Evolutionary conservation across 345 rosid genomes (phyloP).

Genomic region (Carallia brachiata): DNA sequence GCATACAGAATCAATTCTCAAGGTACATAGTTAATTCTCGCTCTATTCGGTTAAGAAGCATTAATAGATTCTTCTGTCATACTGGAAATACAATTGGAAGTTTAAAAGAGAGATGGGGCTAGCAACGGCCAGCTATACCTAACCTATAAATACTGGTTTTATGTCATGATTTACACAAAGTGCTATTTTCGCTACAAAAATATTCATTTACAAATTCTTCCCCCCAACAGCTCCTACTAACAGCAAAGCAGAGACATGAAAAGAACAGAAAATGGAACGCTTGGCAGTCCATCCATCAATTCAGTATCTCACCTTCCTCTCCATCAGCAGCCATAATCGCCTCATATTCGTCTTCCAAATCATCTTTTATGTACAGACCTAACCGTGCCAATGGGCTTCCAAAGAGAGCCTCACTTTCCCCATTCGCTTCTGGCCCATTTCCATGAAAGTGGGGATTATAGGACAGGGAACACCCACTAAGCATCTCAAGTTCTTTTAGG

Average conservation of each 20-base stretch:
- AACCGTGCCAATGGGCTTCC: conserved; percentile 45
- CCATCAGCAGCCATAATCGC: conserved; percentile 26
- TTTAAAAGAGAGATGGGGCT: no score
- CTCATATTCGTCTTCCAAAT: conserved; percentile 32
- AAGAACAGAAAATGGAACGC: not conserved
- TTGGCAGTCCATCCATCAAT: not conserved
- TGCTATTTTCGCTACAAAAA: conserved; percentile 12
- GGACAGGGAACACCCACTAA: conserved; percentile 47
- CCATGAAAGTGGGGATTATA: conserved; percentile 10
- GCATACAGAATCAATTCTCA: no score
- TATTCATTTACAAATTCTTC: conserved; percentile 11
- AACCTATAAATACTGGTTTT: not conserved
- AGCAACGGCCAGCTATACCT: no score
- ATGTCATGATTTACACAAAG: not conserved
- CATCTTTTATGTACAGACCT: conserved; percentile 61
- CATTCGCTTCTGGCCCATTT: conserved; percentile 19
- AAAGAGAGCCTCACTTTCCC: conserved; percentile 23
- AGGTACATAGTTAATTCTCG: no score
- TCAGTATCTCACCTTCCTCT: conserved; percentile 82
- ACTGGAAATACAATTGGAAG: no score
- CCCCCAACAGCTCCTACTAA: not conserved
- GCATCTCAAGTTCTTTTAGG: conserved; percentile 48
- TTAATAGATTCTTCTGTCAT: no score
- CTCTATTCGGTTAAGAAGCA: no score
- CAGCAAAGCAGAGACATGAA: not conserved